Evolutionary conservation across 768 basidiomycete genomes (phyloP), one percentile per base, ranked within the genome.

Genomic region (Rhodosporidiobolus sp.): DNA sequence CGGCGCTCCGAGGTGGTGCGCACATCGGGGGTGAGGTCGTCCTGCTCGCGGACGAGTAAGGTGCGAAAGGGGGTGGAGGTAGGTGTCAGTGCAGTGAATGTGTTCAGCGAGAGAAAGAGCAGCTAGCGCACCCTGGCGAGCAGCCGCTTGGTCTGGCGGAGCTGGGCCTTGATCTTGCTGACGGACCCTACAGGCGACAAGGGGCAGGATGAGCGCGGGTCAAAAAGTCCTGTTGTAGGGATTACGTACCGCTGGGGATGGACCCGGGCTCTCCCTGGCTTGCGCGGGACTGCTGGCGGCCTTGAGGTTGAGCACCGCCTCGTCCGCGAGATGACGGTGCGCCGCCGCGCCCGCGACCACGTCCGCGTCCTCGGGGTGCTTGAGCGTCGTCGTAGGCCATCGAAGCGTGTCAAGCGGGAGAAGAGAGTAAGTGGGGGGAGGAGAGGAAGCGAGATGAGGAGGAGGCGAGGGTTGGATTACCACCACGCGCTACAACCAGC

Each of bases 11-110:
- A 89, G 77, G 87, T 88, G 4, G 91, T 86, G 57, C 90, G 86
- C 9, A 92, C 87, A 79, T 94, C 87, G 20, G 94, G 90, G n/a
- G 89, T 90, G 4, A 97, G 82, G 43, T 85, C 89, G 53, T 92
- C 90, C 88, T 92, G 74, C 10, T n/a, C n/a, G n/a, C n/a, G n/a
- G n/a, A n/a, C n/a, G n/a, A n/a, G n/a, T n/a, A 38, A 1, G 17
- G 17, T 0, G 28, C 20, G 46, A 16, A 8, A 26, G 49, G 19
- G 5, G 24, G 16, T 19, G 59, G 28, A 22, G 38, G 30, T 26
- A 34, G 34, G 28, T 32, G 48, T 28, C 32, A 11, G 43, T 28
- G 8, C 22, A 3, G 26, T 35, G 26, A 24, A 69, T 65, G 34
- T 60, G 17, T 24, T 49, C 32, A 49, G 38, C 46, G 63, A 35